phyloP scores from a whole-genome alignment of 257 asterid genomes.

The Lavandula angustifolia region DNA sequence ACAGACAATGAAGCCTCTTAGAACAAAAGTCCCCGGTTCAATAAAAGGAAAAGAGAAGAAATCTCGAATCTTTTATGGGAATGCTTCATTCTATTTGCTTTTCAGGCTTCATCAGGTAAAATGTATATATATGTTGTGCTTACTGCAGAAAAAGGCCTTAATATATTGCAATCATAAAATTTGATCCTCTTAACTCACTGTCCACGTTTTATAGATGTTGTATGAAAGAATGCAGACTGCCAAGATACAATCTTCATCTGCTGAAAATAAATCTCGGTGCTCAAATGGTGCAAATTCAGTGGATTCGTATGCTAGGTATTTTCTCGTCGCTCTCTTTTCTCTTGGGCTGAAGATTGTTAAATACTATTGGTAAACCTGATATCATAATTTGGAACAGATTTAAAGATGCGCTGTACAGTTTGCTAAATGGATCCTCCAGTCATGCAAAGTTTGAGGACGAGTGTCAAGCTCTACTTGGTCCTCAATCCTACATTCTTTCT shows the following conservation, averaged over 20 bases:
- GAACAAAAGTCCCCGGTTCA: conserved; percentile 41
- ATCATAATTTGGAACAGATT: conserved; percentile 55
- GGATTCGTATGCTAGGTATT: conserved; percentile 77
- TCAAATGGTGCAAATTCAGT: conserved; percentile 49
- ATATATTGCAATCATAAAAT: conserved; percentile 10
- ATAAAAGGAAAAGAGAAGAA: conserved; percentile 48
- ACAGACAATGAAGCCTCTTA: conserved; percentile 66
- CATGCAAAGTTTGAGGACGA: conserved; percentile 91
- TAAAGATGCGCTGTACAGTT: conserved; percentile 70
- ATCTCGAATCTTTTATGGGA: conserved; percentile 69
- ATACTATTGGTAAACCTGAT: conserved; percentile 30
- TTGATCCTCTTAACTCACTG: conserved; percentile 24
- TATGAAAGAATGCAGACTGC: conserved; percentile 83
- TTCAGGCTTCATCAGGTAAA: conserved; percentile 89
- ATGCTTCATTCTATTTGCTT: conserved; percentile 77
- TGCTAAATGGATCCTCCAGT: conserved; percentile 84
- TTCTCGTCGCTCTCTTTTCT: conserved; percentile 6
- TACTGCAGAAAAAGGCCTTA: conserved; percentile 12
- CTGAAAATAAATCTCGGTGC: conserved; percentile 75
- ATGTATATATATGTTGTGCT: conserved; percentile 20
- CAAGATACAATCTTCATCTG: conserved; percentile 65
- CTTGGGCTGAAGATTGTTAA: conserved; percentile 23
- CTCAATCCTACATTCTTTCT: conserved; percentile 83
- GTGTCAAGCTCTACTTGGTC: conserved; percentile 86
- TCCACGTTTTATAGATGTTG: conserved; percentile 56